A percentile compares a stretch with the other conserved stretches of the same genome.
These are phyloP conservation scores for Plasmopara viticola DNA, from an alignment of 352 stramenopile genomes.

Conservation along the genomic window DNA sequence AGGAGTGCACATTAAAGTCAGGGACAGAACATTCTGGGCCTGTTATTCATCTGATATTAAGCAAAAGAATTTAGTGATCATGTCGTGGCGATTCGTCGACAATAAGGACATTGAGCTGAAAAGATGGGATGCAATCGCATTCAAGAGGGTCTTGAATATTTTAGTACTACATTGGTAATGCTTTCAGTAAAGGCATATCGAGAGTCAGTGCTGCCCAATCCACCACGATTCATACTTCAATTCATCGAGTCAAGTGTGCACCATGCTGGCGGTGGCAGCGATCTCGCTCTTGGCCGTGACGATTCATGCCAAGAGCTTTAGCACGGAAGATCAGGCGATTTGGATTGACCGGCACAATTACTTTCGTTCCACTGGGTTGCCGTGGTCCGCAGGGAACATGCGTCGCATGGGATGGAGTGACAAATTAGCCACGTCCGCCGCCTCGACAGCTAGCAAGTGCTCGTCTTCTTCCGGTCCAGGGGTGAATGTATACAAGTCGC, in stretches of 20 bases:
- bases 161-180: neutral
- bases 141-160: too few relatives aligned
- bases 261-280: slow-evolving; percentile 13
- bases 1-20: too few relatives aligned
- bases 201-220: slow-evolving; percentile 15
- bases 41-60: too few relatives aligned
- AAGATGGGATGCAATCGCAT: too few relatives aligned
- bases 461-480: slow-evolving; percentile 25
- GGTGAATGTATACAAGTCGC: slow-evolving; percentile 44
- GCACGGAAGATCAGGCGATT: slow-evolving; percentile 39
- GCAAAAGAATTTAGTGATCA: too few relatives aligned
- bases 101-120: too few relatives aligned
- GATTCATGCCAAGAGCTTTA: slow-evolving; percentile 18
- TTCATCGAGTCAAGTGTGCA: slow-evolving; percentile 1
- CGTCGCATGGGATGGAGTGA: slow-evolving; percentile 56
- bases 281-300: slow-evolving; percentile 10
- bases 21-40: too few relatives aligned
- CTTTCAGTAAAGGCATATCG: slow-evolving; percentile 8
- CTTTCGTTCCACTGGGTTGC: slow-evolving; percentile 67
- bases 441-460: slow-evolving; percentile 34
- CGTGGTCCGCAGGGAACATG: slow-evolving; percentile 61
- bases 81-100: too few relatives aligned
- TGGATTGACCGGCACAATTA: slow-evolving; percentile 76
- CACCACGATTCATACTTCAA: slow-evolving; percentile 15
- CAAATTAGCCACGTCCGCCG: slow-evolving; percentile 35